Conservation (phyloP, 2,329 filamentous ascomycete genomes). For the Clathrospora elynae region DNA sequence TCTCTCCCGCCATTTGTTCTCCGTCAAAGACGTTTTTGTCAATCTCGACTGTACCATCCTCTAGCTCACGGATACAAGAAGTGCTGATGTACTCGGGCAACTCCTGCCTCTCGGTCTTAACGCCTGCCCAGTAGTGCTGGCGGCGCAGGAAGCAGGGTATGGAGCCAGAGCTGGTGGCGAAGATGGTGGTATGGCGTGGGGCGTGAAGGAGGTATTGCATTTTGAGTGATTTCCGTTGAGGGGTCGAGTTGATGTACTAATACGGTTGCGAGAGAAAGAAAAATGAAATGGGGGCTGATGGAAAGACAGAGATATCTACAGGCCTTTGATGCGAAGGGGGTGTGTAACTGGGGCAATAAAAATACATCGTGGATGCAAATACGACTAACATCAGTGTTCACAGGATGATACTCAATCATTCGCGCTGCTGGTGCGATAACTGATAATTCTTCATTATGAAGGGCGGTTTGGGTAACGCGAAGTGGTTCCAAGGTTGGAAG, state of each 20-base stretch:
- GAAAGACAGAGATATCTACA: no score
- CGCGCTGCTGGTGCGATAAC: no score
- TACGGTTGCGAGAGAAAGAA: background rate
- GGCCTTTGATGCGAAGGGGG: no score
- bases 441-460: no score
- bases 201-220: conserved; percentile 1
- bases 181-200: background rate
- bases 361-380: no score
- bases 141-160: background rate
- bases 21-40: background rate
- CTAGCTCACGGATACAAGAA: conserved; percentile 3
- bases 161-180: background rate
- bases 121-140: background rate
- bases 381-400: no score
- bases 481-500: no score
- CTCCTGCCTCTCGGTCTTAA: background rate
- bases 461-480: no score
- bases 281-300: no score
- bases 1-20: background rate
- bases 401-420: no score
- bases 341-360: no score
- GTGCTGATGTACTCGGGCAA: background rate
- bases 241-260: background rate
- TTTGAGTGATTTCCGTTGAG: background rate
- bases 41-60: background rate